Conservation (phyloP, 805 yeast species). For the Pichia pseudocactophila region DNA sequence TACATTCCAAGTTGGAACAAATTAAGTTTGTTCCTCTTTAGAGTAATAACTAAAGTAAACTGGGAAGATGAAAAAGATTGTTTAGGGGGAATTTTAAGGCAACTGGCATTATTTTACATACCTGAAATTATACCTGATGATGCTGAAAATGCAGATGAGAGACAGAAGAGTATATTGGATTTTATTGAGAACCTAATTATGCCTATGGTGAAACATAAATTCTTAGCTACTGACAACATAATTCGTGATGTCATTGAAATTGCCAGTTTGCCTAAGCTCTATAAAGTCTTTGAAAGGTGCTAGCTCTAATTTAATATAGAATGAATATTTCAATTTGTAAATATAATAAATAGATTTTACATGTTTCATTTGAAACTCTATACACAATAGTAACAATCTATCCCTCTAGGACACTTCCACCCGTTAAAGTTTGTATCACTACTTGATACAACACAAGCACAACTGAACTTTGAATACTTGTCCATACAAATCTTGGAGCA, state of each 20-base stretch:
- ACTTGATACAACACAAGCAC: conserved; percentile 86
- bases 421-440: conserved; percentile 45
- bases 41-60: conserved; percentile 49
- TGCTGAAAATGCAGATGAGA: conserved; percentile 19
- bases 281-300: conserved; percentile 89
- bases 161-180: conserved; percentile 24
- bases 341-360: no score
- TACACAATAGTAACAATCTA: not conserved
- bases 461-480: conserved; percentile 87
- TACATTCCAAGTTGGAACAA: conserved; percentile 57
- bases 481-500: conserved; percentile 96
- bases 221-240: conserved; percentile 54
- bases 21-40: conserved; percentile 56
- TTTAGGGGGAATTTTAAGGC: conserved; percentile 52
- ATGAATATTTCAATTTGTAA: no score
- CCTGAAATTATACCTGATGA: conserved; percentile 20
- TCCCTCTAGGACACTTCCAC: conserved; percentile 16
- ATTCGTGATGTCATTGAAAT: conserved; percentile 60
- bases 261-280: conserved; percentile 86
- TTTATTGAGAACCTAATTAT: conserved; percentile 51
- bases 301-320: conserved; percentile 22
- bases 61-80: conserved; percentile 67
- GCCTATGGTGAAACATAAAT: conserved; percentile 52
- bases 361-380: no score
- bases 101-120: conserved; percentile 60